A percentile compares a stretch with the other conserved stretches of the same genome.
These are phyloP conservation scores for Phycomyces nitens DNA, from an alignment of 192 early-diverging fungal species.

Conservation along the genomic window DNA sequence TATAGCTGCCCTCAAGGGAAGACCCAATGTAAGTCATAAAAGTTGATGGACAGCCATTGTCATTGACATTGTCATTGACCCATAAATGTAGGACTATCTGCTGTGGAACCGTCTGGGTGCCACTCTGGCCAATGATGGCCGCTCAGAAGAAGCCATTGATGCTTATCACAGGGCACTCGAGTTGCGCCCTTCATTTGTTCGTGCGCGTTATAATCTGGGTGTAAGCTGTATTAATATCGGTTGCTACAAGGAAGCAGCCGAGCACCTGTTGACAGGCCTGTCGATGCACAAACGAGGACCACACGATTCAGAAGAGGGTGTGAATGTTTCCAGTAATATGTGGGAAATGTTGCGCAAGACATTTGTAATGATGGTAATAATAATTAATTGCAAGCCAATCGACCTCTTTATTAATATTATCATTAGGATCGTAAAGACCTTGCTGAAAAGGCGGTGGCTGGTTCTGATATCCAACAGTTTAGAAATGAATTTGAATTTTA, in stretches of 20 bases:
- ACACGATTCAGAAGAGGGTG: slow-evolving; percentile 35
- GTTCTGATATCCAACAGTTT: slow-evolving; percentile 53
- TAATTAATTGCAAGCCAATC: background rate
- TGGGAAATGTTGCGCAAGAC: slow-evolving; percentile 62
- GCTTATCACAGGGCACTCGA: slow-evolving; percentile 95
- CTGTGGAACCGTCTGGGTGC: slow-evolving; percentile 98
- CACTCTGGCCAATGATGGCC: slow-evolving; percentile 88
- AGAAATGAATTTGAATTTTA: slow-evolving; percentile 62
- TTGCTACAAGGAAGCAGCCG: slow-evolving; percentile 89
- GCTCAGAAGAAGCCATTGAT: slow-evolving; percentile 81
- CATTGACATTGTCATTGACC: background rate
- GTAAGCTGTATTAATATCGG: slow-evolving; percentile 95
- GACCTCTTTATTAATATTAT: background rate
- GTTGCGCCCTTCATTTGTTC: slow-evolving; percentile 92
- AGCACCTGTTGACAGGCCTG: slow-evolving; percentile 88
- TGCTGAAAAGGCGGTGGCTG: slow-evolving; percentile 48
- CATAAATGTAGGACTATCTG: slow-evolving; percentile 69
- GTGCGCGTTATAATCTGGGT: slow-evolving; percentile 97
- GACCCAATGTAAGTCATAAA: slow-evolving; percentile 52
- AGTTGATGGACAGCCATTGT: background rate
- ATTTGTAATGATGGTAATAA: slow-evolving; percentile 54
- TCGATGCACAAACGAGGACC: slow-evolving; percentile 39
- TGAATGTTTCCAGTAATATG: slow-evolving; percentile 62
- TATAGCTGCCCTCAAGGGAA: slow-evolving; percentile 80
- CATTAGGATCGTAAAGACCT: slow-evolving; percentile 56